Percentiles rank a stretch among this genome's conserved stretches.
phyloP scores from a whole-genome alignment of 495 filamentous ascomycete genomes.

The Venustampulla echinocandica region DNA sequence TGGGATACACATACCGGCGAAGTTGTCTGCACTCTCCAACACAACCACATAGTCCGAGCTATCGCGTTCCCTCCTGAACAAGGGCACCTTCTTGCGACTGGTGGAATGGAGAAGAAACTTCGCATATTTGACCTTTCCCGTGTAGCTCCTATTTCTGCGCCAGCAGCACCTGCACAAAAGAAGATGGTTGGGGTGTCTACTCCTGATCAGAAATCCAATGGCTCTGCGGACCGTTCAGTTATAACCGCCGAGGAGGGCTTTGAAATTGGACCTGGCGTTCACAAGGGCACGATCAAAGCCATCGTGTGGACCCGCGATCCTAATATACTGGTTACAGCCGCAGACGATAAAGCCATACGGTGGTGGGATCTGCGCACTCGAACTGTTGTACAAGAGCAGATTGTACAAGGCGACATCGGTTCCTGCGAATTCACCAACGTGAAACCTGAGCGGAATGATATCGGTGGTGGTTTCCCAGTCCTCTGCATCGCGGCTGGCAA shows the following conservation, averaged over 20 bases:
- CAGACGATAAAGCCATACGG: constrained; percentile 80
- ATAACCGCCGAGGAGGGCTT: constrained; percentile 50
- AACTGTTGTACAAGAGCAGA: constrained; percentile 58
- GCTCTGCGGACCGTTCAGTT: constrained; percentile 21
- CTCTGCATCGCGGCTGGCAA: constrained; percentile 74
- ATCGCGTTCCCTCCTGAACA: constrained; percentile 81
- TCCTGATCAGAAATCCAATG: constrained; percentile 6
- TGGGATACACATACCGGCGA: constrained; percentile 97
- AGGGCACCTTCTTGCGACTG: constrained; percentile 73
- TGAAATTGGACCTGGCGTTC: constrained; percentile 77
- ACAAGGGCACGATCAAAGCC: constrained; percentile 82
- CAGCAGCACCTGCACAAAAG: not conserved
- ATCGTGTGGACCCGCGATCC: constrained; percentile 87
- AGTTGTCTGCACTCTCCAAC: constrained; percentile 76
- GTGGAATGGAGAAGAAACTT: constrained; percentile 92
- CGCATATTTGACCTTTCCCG: constrained; percentile 81
- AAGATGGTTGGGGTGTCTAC: not conserved
- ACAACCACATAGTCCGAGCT: constrained; percentile 89
- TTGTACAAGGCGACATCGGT: constrained; percentile 73
- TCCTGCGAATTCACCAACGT: constrained; percentile 76
- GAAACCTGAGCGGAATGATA: constrained; percentile 33
- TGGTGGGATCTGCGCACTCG: constrained; percentile 88
- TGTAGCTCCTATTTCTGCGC: constrained; percentile 10
- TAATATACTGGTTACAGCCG: constrained; percentile 79
- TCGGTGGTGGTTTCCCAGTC: constrained; percentile 45